Evolutionary conservation across 352 stramenopile genomes (phyloP).

Genomic region (Pythium coloratum): DNA sequence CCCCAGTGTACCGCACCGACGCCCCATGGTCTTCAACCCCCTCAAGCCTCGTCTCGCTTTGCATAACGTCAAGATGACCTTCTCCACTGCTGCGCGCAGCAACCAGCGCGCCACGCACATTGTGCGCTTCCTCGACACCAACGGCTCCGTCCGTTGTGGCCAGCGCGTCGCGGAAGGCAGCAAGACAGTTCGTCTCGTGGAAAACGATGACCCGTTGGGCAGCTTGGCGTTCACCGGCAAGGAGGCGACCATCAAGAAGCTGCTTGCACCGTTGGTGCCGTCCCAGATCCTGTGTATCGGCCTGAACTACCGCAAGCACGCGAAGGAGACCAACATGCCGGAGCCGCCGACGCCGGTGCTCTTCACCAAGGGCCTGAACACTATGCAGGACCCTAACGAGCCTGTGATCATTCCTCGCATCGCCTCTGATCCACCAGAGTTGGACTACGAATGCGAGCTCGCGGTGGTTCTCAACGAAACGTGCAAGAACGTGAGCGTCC

Average conservation of each 20-base stretch:
- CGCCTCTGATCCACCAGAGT: constrained; percentile 57
- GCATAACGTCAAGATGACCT: constrained; percentile 15
- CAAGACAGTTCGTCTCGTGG: constrained; percentile 49
- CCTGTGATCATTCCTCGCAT: constrained; percentile 82
- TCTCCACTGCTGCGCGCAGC: constrained; percentile 20
- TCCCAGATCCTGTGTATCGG: constrained; percentile 86
- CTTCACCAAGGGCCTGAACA: constrained; percentile 88
- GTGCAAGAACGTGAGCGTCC: constrained; percentile 80
- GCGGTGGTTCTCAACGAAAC: constrained; percentile 83
- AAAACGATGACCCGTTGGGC: constrained; percentile 68
- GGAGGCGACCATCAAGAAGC: constrained; percentile 59
- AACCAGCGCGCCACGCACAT: constrained; percentile 47
- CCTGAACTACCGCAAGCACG: constrained; percentile 91
- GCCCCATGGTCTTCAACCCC: not conserved
- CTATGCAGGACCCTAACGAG: constrained; percentile 74
- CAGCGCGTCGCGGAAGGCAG: constrained; percentile 42
- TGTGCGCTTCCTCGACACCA: constrained; percentile 68
- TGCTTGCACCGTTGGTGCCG: constrained; percentile 79
- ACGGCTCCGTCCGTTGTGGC: constrained; percentile 57
- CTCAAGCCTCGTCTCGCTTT: not conserved
- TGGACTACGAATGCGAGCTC: constrained; percentile 92
- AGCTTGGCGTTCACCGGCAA: constrained; percentile 62
- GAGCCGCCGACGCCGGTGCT: constrained; percentile 78
- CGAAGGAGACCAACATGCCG: constrained; percentile 85
- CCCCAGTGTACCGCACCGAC: not conserved